Percentiles rank a stretch among this genome's conserved stretches.
Evolutionary conservation across 2,329 filamentous ascomycete genomes (phyloP).

Genomic region (Colletotrichum horii): DNA sequence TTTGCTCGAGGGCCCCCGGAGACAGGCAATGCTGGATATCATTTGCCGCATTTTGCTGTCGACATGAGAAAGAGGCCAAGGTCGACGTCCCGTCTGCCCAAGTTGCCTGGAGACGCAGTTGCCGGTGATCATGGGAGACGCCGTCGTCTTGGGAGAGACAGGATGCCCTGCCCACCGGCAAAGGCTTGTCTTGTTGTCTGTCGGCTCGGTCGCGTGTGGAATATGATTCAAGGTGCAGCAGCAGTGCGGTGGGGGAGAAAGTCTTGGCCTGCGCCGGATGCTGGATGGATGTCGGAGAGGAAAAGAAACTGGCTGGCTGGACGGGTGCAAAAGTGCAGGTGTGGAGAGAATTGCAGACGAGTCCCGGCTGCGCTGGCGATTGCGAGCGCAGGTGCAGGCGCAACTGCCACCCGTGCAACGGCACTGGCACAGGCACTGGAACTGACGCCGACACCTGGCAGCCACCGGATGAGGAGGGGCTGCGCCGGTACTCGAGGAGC

Average conservation of each 20-base stretch:
- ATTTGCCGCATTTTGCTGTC: background rate
- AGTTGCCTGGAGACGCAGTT: background rate
- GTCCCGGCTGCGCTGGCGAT: background rate
- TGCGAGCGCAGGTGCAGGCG: background rate
- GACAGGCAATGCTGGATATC: background rate
- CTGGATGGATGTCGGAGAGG: background rate
- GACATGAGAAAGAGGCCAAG: background rate
- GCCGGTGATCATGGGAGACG: background rate
- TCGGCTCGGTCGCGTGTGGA: background rate
- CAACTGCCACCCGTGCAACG: background rate
- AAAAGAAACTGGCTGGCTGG: background rate
- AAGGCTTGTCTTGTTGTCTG: background rate
- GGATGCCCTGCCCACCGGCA: background rate
- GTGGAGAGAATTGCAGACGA: background rate
- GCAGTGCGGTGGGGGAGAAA: background rate
- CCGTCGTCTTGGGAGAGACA: background rate
- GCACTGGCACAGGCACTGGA: background rate
- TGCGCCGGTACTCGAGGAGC: background rate
- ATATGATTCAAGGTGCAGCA: background rate
- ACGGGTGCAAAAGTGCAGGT: background rate
- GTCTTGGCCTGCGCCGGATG: background rate
- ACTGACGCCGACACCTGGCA: background rate
- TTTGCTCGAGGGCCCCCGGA: background rate
- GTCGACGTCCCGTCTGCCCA: background rate
- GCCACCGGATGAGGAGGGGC: background rate